These are phyloP conservation scores for Epichloe brachyelytri DNA, from an alignment of 2,329 filamentous ascomycete genomes.

Conservation along the genomic window DNA sequence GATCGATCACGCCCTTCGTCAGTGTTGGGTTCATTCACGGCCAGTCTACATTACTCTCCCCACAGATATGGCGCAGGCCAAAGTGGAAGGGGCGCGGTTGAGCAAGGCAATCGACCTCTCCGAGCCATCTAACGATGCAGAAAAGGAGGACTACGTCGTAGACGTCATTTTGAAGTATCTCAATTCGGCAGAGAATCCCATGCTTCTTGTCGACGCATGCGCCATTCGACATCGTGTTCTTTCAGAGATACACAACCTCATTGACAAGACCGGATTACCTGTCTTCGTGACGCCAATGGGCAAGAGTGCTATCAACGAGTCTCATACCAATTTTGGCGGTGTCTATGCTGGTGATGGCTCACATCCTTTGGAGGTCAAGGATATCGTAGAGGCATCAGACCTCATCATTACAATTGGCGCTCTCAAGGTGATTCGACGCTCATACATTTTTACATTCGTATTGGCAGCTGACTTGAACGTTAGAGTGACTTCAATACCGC, in stretches of 20 bases:
- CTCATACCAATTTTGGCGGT: conserved; percentile 62
- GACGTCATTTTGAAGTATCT: conserved; percentile 64
- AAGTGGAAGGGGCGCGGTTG: conserved; percentile 61
- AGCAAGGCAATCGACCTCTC: conserved; percentile 56
- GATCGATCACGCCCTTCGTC: conserved; percentile 64
- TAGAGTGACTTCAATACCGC: conserved; percentile 71
- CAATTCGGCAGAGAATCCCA: conserved; percentile 56
- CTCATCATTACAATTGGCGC: conserved; percentile 58
- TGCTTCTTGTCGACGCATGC: conserved; percentile 74
- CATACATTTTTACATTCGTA: not conserved
- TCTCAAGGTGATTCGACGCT: conserved; percentile 28
- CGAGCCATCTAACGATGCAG: conserved; percentile 51
- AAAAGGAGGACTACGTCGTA: conserved; percentile 72
- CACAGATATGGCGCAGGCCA: conserved; percentile 64
- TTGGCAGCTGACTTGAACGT: not conserved
- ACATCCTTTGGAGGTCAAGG: conserved; percentile 46
- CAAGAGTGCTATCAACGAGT: conserved; percentile 72
- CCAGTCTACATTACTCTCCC: conserved; percentile 79
- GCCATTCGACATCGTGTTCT: conserved; percentile 65
- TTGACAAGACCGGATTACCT: conserved; percentile 62
- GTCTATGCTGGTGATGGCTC: conserved; percentile 76
- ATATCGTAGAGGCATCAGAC: conserved; percentile 55
- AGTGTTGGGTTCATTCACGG: conserved; percentile 61
- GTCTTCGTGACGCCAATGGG: conserved; percentile 87
- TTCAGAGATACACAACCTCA: conserved; percentile 56